Base-by-base conservation (phyloP, 2,329 filamentous ascomycete genomes). In the Amylocarpus encephaloides region DNA sequence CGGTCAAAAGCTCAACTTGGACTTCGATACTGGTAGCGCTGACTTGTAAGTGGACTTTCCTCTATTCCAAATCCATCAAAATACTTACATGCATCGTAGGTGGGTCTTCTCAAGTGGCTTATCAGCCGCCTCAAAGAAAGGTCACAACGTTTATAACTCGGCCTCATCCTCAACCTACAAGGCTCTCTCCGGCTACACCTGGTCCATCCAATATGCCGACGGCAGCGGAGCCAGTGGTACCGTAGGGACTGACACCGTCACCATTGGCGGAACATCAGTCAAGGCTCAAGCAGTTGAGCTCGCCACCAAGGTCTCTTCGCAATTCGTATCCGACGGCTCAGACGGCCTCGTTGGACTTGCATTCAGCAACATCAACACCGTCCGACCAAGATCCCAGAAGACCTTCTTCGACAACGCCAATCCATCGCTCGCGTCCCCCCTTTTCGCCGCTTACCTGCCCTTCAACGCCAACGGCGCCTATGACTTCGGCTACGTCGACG, bases 291-390 rank as follows among this genome's bases (percentile, higher is more conserved):
- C 59, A 10, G 56, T 68, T 30, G 63, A 67, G 38, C 55, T 67
- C 16, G 65, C 66, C 22, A 57, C 51, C 22, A 56, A 53, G 19
- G 61, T 65, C 13, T 66, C 64, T 3, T 54, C 55, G 6, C 11
- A 43, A 5, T 69, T 70, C 48, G 54, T 66, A 29, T 52, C 48
- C 5, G 65, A 68, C 43, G 29, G 52, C 32, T 32, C 57, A 15
- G 80, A 84, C 60, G 82, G 82, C 29, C 73, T 86, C n/a, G 71
- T 85, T 26, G 82, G 82, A 22, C 72, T 85, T 40, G 79, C 75
- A 2, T 66, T 66, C 53, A 59, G 49, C 53, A 60, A 33, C 38
- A 61, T 66, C 49, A 66, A 66, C 46, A 66, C 64, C 35, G 63
- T 66, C 33, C 18, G 36, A 1, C 64, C 64, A 15, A 15, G 4